Evolutionary conservation across 805 yeast genomes (phyloP).

Genomic region (Metschnikowia dekortorum): DNA sequence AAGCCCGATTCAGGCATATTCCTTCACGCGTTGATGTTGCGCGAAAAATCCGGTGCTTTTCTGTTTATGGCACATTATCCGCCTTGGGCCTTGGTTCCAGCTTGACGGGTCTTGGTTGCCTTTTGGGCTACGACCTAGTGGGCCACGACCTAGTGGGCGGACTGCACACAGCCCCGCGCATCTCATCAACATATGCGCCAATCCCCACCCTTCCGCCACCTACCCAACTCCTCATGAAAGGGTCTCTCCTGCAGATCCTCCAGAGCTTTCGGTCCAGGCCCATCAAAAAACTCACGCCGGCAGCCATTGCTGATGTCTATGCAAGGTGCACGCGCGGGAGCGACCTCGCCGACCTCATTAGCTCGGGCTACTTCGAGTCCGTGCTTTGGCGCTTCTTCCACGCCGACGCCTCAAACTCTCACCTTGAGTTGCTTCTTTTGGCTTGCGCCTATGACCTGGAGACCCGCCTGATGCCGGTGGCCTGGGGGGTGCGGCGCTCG

Average conservation of each 20-base stretch:
- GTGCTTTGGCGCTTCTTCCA: conserved; percentile 41
- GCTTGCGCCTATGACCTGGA: conserved; percentile 10
- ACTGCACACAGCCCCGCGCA: conserved; percentile 1
- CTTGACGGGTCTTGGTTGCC: no score
- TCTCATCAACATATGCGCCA: neutral
- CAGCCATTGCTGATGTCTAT: conserved; percentile 11
- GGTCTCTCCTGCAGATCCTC: conserved; percentile 5
- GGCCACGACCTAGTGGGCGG: no score
- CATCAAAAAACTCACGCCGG: conserved; percentile 7
- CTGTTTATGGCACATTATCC: neutral
- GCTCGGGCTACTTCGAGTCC: conserved; percentile 21
- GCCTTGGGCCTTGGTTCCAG: neutral
- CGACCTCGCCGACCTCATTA: conserved; percentile 8
- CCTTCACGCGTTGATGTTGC: conserved; percentile 40
- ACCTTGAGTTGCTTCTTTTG: conserved; percentile 31
- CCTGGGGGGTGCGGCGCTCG: neutral
- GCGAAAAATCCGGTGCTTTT: neutral
- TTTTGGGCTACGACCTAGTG: no score
- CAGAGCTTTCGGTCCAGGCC: conserved; percentile 4
- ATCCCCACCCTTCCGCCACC: neutral
- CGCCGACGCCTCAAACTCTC: conserved; percentile 36
- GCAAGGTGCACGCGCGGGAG: conserved; percentile 1
- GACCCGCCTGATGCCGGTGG: neutral
- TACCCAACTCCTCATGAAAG: neutral
- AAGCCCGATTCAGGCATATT: conserved; percentile 32